Conservation (phyloP, 2,329 filamentous ascomycete species). For the Fusarium devonianum region DNA sequence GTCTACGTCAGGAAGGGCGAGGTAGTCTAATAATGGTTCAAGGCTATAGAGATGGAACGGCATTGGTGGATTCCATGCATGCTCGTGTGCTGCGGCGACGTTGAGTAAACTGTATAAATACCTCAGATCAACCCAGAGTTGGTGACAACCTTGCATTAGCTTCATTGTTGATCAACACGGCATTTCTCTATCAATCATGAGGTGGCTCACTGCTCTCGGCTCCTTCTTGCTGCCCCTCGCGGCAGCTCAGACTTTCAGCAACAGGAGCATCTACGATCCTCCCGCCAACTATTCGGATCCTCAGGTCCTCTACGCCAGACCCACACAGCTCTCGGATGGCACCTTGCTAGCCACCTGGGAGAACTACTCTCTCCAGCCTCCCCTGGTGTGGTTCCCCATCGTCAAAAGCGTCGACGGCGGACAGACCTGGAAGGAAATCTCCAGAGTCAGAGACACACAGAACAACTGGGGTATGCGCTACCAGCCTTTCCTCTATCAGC, state of each 20-base stretch:
- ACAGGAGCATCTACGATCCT: slow-evolving; percentile 52
- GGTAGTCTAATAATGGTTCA: no score
- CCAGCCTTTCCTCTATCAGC: slow-evolving; percentile 72
- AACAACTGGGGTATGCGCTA: slow-evolving; percentile 72
- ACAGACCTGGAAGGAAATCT: slow-evolving; percentile 68
- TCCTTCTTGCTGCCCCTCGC: slow-evolving; percentile 26
- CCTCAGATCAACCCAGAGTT: not conserved
- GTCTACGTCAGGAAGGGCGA: slow-evolving; percentile 1
- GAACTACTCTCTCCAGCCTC: slow-evolving; percentile 64
- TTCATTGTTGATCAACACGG: slow-evolving; percentile 11
- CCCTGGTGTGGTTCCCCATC: slow-evolving; percentile 62
- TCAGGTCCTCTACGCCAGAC: slow-evolving; percentile 54
- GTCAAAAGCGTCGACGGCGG: slow-evolving; percentile 62
- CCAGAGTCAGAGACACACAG: slow-evolving; percentile 67
- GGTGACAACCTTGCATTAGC: not conserved
- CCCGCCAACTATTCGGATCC: slow-evolving; percentile 52
- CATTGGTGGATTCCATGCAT: no score
- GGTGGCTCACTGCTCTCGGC: slow-evolving; percentile 18
- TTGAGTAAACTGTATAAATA: no score
- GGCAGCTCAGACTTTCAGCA: slow-evolving; percentile 32
- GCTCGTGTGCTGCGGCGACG: no score
- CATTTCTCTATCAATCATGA: slow-evolving; percentile 18
- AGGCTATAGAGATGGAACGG: no score
- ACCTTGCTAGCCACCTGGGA: slow-evolving; percentile 62
- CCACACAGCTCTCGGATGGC: slow-evolving; percentile 53